Percentiles rank a stretch among this genome's conserved stretches.
Evolutionary conservation across 768 basidiomycete genomes (phyloP).

Genomic region (Porphyrellus cyaneotinctus): DNA sequence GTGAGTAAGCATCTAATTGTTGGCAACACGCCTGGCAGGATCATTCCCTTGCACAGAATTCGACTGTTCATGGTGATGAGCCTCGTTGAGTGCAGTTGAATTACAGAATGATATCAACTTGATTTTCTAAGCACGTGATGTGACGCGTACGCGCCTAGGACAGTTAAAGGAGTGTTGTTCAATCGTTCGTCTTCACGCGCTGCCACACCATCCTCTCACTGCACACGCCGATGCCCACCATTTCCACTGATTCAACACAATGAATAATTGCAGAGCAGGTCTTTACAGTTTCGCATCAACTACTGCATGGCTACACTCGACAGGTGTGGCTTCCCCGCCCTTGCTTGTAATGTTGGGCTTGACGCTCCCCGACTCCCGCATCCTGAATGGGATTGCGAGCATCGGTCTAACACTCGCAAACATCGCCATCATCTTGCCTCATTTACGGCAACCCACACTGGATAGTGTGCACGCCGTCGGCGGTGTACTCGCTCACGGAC

Average conservation of each 20-base stretch:
- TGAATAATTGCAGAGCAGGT: conserved; percentile 26
- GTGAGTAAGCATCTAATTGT: neutral
- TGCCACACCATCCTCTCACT: neutral
- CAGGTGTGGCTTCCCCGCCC: conserved; percentile 24
- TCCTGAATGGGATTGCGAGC: conserved; percentile 21
- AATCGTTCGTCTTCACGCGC: neutral
- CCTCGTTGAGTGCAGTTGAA: no score
- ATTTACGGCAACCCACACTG: conserved; percentile 21
- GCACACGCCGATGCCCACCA: conserved; percentile 4
- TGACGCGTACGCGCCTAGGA: conserved; percentile 3
- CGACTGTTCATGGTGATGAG: no score
- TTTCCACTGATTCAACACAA: conserved; percentile 5
- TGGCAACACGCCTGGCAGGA: neutral
- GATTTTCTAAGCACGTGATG: conserved; percentile 24
- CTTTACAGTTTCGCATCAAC: conserved; percentile 26
- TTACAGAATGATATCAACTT: conserved; percentile 1
- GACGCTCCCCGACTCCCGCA: conserved; percentile 27
- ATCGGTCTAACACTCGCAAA: conserved; percentile 26
- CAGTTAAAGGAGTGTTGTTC: conserved; percentile 1
- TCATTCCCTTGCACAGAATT: no score
- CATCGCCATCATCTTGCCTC: conserved; percentile 22
- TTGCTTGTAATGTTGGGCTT: conserved; percentile 21
- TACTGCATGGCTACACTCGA: conserved; percentile 18
- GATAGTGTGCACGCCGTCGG: conserved; percentile 6
- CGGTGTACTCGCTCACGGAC: neutral